Conservation (phyloP, 2,329 filamentous ascomycete genomes). For the Trichoderma sp. region DNA sequence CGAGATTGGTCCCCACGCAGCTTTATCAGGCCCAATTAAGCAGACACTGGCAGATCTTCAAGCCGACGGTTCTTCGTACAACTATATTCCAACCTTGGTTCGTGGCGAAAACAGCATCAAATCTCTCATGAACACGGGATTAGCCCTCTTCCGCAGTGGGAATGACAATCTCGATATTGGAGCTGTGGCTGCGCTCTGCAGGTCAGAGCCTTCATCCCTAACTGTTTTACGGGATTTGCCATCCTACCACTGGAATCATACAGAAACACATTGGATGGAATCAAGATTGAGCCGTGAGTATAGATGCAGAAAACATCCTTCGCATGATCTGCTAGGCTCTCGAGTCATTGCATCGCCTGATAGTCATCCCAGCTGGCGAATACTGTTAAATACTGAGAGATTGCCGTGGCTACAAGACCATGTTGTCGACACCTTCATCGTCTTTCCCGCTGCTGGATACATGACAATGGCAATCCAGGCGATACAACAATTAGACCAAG, state of each 20-base stretch:
- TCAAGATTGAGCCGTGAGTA: neutral
- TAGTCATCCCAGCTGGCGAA: slow-evolving; percentile 1
- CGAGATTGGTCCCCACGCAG: slow-evolving; percentile 16
- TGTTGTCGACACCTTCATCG: slow-evolving; percentile 29
- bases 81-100: slow-evolving; percentile 7
- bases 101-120: neutral
- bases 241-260: slow-evolving; percentile 2
- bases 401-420: slow-evolving; percentile 46
- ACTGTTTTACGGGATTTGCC: neutral
- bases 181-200: neutral
- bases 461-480: slow-evolving; percentile 52
- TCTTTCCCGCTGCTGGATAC: slow-evolving; percentile 56
- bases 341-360: neutral
- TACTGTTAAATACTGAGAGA: slow-evolving; percentile 27
- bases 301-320: neutral
- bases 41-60: neutral
- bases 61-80: neutral
- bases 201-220: slow-evolving; percentile 23
- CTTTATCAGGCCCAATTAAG: neutral
- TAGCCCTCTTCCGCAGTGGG: neutral
- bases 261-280: slow-evolving; percentile 30
- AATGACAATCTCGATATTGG: neutral
- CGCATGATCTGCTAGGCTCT: slow-evolving; percentile 1
- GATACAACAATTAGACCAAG: slow-evolving; percentile 30
- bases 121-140: neutral